Evolutionary conservation across 1,284 basidiomycete species (phyloP).

Genomic region (Fomitopsis betulina): DNA sequence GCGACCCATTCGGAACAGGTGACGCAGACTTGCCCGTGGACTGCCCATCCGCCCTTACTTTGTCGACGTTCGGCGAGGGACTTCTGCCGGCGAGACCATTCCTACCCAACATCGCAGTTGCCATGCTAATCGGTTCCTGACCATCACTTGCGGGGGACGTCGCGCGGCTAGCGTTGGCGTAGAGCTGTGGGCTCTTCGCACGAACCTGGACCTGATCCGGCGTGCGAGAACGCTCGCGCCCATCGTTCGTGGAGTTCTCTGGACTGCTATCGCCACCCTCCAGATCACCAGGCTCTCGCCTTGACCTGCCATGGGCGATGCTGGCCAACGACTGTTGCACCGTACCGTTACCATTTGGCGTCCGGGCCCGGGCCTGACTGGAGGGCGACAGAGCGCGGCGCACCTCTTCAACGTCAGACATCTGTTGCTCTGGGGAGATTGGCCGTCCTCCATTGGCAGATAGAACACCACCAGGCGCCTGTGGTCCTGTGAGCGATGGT

Average conservation of each 20-base stretch:
- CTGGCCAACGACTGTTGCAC: conserved; percentile 29
- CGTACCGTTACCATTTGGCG: conserved; percentile 48
- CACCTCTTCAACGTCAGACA: conserved; percentile 46
- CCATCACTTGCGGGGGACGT: conserved; percentile 47
- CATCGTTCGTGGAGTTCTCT: conserved; percentile 37
- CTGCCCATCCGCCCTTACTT: conserved; percentile 55
- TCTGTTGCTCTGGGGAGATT: conserved; percentile 49
- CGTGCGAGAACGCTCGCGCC: conserved; percentile 47
- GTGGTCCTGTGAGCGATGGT: conserved; percentile 31
- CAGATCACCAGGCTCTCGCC: conserved; percentile 58
- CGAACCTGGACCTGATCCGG: conserved; percentile 47
- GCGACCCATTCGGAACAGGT: conserved; percentile 51
- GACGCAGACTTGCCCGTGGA: conserved; percentile 49
- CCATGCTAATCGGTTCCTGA: conserved; percentile 43
- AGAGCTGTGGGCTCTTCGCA: conserved; percentile 50
- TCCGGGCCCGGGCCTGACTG: conserved; percentile 31
- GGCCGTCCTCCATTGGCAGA: conserved; percentile 40
- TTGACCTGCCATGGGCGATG: conserved; percentile 42
- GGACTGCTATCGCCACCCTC: conserved; percentile 51
- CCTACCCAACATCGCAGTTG: conserved; percentile 47
- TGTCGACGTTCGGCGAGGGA: conserved; percentile 55
- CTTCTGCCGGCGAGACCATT: conserved; percentile 52
- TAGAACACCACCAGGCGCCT: conserved; percentile 12
- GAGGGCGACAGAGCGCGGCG: conserved; percentile 65
- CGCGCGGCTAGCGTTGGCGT: conserved; percentile 37